Evolutionary conservation across 2,329 filamentous ascomycete species (phyloP).

Genomic region (Xylariales sp.): DNA sequence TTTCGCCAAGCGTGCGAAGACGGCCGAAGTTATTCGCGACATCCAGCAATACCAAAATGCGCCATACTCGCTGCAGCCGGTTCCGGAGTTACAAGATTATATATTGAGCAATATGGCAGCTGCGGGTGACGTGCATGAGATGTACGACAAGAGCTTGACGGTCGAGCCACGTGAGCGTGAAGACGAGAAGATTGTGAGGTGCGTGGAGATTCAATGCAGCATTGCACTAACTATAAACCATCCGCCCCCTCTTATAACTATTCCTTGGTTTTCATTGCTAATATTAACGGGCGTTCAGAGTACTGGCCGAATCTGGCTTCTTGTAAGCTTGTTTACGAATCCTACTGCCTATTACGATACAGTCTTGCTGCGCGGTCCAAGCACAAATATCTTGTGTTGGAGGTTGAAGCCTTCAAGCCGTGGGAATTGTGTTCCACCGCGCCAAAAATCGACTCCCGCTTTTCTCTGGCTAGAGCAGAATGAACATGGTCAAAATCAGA

Average conservation of each 20-base stretch:
- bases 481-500: neutral
- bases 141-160: constrained; percentile 96
- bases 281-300: constrained; percentile 54
- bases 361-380: constrained; percentile 13
- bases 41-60: constrained; percentile 99
- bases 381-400: neutral
- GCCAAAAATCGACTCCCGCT: neutral
- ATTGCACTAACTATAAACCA: constrained; percentile 19
- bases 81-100: constrained; percentile 94
- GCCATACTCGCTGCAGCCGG: constrained; percentile 90
- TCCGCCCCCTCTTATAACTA: neutral
- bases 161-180: constrained; percentile 96
- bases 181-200: constrained; percentile 99
- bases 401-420: neutral
- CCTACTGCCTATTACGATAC: constrained; percentile 8
- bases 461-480: neutral
- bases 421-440: neutral
- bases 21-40: constrained; percentile 96
- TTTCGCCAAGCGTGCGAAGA: constrained; percentile 98
- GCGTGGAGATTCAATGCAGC: constrained; percentile 53
- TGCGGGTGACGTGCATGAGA: constrained; percentile 96
- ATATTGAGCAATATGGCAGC: constrained; percentile 96
- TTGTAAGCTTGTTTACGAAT: constrained; percentile 55
- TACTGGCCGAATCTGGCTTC: constrained; percentile 71
- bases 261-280: constrained; percentile 41